phyloP scores from a whole-genome alignment of 2,329 filamentous ascomycete species.

The Trichoderma koningiopsis region DNA sequence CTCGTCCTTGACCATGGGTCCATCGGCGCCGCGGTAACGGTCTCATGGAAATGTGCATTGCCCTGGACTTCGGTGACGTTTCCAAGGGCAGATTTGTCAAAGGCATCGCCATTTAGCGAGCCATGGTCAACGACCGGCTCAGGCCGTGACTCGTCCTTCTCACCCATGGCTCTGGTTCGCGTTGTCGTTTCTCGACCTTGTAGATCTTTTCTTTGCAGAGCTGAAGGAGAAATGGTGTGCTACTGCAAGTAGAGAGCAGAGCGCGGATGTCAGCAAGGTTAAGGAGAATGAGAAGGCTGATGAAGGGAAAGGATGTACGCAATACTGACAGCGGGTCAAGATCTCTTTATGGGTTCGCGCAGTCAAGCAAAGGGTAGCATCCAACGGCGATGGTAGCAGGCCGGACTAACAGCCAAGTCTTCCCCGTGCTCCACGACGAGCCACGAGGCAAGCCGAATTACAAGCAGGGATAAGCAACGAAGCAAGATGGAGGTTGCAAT shows the following conservation, averaged over 20 bases:
- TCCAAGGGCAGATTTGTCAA: slow-evolving; percentile 29
- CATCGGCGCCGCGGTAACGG: slow-evolving; percentile 35
- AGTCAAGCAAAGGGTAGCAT: neutral
- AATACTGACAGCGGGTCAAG: slow-evolving; percentile 14
- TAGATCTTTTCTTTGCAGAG: neutral
- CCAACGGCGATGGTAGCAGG: neutral
- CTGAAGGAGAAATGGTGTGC: neutral
- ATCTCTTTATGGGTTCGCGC: slow-evolving; percentile 19
- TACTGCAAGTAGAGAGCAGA: neutral
- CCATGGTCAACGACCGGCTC: slow-evolving; percentile 22
- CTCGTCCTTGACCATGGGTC: slow-evolving; percentile 41
- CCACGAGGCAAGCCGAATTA: slow-evolving; percentile 11
- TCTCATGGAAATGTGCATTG: slow-evolving; percentile 35
- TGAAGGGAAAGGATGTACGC: neutral
- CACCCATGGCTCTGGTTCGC: slow-evolving; percentile 6
- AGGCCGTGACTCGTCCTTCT: slow-evolving; percentile 22
- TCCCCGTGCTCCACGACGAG: slow-evolving; percentile 11
- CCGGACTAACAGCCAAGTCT: neutral
- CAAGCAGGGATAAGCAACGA: slow-evolving; percentile 9
- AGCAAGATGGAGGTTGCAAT: neutral
- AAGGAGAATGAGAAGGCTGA: neutral
- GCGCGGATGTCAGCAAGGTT: neutral
- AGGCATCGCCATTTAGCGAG: slow-evolving; percentile 27
- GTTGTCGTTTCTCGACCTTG: neutral
- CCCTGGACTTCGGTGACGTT: slow-evolving; percentile 36